Evolutionary conservation across 2,329 filamentous ascomycete genomes (phyloP).

Genomic region (Calonectria multiphialidica): DNA sequence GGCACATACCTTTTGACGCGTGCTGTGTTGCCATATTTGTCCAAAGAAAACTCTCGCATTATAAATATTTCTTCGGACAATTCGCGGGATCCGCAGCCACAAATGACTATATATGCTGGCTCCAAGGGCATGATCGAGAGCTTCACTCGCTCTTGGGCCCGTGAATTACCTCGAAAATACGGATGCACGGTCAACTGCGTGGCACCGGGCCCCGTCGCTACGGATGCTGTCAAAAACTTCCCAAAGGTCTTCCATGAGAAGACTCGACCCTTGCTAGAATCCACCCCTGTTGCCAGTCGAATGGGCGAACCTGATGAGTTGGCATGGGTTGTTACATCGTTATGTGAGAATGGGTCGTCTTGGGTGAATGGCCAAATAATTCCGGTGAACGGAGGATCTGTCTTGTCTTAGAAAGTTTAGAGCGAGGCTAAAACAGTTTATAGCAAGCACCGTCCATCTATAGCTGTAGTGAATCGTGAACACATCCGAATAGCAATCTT

Average conservation of each 20-base stretch:
- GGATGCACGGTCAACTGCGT: neutral
- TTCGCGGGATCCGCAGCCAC: neutral
- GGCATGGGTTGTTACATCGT: neutral
- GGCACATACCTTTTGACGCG: neutral
- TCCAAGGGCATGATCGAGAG: neutral
- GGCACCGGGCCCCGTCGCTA: neutral
- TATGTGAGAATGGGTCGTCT: neutral
- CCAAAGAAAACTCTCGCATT: neutral
- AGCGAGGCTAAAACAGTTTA: no score
- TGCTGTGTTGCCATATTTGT: neutral
- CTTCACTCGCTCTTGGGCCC: neutral
- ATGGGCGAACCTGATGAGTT: neutral
- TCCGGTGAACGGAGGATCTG: neutral
- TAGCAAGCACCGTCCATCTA: no score
- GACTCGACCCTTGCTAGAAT: neutral
- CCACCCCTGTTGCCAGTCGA: neutral
- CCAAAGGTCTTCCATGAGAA: neutral
- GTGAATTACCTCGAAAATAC: neutral
- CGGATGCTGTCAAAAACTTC: neutral
- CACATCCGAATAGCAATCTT: no score
- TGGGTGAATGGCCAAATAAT: neutral
- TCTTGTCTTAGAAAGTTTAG: neutral
- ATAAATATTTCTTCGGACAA: neutral
- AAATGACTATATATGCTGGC: neutral
- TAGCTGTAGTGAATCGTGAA: no score